Base-by-base conservation (phyloP, 805 yeast species). In the Cyberlindnera euphorbiiphila region DNA sequence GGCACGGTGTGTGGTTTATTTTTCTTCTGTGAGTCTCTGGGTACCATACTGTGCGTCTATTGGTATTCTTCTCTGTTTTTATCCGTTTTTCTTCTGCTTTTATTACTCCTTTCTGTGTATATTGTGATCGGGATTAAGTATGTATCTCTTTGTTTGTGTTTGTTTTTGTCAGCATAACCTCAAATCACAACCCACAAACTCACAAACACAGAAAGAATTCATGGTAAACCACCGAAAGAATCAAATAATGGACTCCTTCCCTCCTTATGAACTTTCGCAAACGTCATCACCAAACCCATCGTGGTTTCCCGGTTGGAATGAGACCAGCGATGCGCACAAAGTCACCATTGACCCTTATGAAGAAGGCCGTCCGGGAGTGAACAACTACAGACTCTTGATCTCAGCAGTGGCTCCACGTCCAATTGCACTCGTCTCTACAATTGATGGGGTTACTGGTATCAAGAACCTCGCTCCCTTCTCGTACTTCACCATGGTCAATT, bases 391-490 rank as follows among this genome's bases (percentile, higher is more conserved):
- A 42, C 56, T 73, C 21, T 58, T 79, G 20, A 65, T 66, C n/a
- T 62, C 76, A 10, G 80, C 74, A 2, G 49, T 79, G 13, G 62
- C 68, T 1, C 85, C 85, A 2, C 64, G 85, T 39, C 84, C 84
- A 7, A 66, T 78, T 47, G 85, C 76, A 5, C 70, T 78, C 39
- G 56, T 78, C 3, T 70, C 82, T 5, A 67, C 81, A 0, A 50
- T 72, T 2, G 54, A 64, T 19, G 42, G 46, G 6, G 61, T 64
- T n/a, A n/a, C n/a, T 9, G 81, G 82, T 1, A 29, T 29, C 10
- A 49, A 46, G 1, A 78, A 78, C 50, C 54, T 78, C 26, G 74
- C 85, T 1, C 85, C 85, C n/a, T 78, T 72, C 49, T 74, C 81
- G 10, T 79, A 64, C 54, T 74, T 75, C 52, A 61, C 59, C 18